Base-by-base conservation (phyloP, 495 filamentous ascomycete species). In the Arthonia radiata region DNA sequence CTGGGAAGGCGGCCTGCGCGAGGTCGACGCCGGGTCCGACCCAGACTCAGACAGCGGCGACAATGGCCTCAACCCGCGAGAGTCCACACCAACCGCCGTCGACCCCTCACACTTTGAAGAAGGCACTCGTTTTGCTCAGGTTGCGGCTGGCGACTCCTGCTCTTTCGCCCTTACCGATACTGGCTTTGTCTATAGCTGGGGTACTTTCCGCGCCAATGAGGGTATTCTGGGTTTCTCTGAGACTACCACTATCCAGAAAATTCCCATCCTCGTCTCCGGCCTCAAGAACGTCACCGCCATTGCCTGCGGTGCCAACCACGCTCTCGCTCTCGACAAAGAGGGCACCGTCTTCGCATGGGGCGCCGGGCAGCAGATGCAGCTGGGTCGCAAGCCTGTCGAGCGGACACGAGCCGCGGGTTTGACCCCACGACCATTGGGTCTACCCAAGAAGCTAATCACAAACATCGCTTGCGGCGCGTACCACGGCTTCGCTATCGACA, bases 401-500 rank as follows among this genome's bases (percentile, higher is more conserved):
- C 64, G 70, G 28, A 67, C 60, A 22, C 50, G 56, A 4, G 38
- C 44, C 27, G 57, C 61, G 14, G 67, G 67, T 3, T 58, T 86
- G 11, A 53, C 57, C 25, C 79, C 79, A 10, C 59, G 59, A 11
- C 64, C 69, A 36, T 62, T 90, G 34, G 70, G 68, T 14, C 53
- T 76, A 12, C 63, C 67, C 17, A 49, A 54, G 27, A 57, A 60
- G 42, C 56, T 60, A 35, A 59, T 68, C 21, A 50, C 41, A 3
- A 44, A 54, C 24, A 53, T 82, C 24, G 56, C 49, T 4, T 57
- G 56, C 31, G 75, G 75, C 23, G 54, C 59, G n/a, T 70, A 73
- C 46, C 71, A 79, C 47, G 63, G 55, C 33, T 77, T 92, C 36
- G 76, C 79, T 23, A 56, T 91, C 32, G 67, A 72, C 47, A 53